Evolutionary conservation across 176 grass and related monocot species (phyloP).

Genomic region (Saccharum officinarum): DNA sequence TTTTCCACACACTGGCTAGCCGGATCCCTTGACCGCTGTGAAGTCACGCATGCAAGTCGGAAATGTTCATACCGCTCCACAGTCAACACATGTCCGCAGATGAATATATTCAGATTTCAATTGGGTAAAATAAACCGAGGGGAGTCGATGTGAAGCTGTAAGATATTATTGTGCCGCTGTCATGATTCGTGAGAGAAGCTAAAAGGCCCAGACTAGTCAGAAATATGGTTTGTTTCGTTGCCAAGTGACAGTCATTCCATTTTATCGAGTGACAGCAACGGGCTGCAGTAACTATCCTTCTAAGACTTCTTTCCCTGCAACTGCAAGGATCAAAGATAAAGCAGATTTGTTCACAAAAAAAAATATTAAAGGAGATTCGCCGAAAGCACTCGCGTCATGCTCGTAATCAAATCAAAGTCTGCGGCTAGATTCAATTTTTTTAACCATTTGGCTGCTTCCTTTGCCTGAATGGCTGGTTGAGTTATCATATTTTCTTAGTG

Average conservation of each 20-base stretch:
- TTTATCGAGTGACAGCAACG: not conserved
- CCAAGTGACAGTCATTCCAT: not conserved
- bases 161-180: not conserved
- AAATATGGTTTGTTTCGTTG: not conserved
- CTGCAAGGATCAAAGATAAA: not conserved
- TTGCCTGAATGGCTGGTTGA: not conserved
- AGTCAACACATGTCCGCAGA: not conserved
- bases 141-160: not conserved
- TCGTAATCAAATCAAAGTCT: not conserved
- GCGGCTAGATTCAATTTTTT: not conserved
- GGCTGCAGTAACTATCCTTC: not conserved
- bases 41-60: not conserved
- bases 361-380: not conserved
- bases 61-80: constrained; percentile 8
- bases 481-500: not conserved
- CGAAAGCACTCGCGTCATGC: not conserved
- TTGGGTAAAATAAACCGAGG: not conserved
- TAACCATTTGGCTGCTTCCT: not conserved
- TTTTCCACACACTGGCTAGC: not conserved
- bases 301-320: not conserved
- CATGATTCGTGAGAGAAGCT: not conserved
- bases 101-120: not conserved
- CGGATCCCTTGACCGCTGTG: not conserved
- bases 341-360: too few species aligned
- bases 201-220: not conserved